Percentiles rank a stretch among this genome's conserved stretches.
Conservation (phyloP, 164 flowering plant species). For the Tetrastigma voinierianum region DNA sequence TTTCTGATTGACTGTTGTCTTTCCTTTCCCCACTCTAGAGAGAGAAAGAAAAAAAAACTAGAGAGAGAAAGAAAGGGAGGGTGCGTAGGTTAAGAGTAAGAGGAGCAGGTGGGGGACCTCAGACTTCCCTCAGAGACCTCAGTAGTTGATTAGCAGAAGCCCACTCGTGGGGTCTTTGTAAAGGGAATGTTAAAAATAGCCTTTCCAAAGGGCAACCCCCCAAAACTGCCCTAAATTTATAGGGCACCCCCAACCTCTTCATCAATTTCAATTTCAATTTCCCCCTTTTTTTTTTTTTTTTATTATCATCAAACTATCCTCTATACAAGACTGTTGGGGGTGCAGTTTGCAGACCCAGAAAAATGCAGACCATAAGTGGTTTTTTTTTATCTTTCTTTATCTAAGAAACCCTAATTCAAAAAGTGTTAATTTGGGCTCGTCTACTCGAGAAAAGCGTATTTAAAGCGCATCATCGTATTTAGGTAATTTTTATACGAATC, state of each 20-base stretch:
- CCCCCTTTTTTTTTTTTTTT: neutral
- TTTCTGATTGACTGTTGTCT: constrained; percentile 36
- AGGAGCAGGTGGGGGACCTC: constrained; percentile 13
- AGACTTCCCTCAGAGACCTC: neutral
- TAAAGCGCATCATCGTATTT: too few relatives aligned
- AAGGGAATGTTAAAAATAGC: constrained; percentile 13
- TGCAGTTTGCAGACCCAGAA: too few relatives aligned
- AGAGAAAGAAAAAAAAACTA: neutral
- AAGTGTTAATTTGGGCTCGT: too few relatives aligned
- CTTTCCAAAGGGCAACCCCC: neutral
- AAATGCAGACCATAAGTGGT: too few relatives aligned
- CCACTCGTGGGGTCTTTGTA: constrained; percentile 34
- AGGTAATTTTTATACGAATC: too few relatives aligned
- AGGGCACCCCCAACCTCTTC: neutral
- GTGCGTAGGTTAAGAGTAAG: constrained; percentile 14
- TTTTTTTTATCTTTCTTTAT: too few relatives aligned
- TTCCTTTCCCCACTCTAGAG: neutral
- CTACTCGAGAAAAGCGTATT: too few relatives aligned
- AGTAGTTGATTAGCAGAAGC: constrained; percentile 10
- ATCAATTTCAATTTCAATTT: neutral
- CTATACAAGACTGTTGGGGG: too few relatives aligned
- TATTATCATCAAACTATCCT: neutral
- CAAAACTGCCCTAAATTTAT: too few relatives aligned
- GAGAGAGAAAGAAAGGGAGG: constrained; percentile 14
- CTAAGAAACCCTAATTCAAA: too few relatives aligned